Evolutionary conservation across 257 asterid species (phyloP).

Genomic region (Galeopsis tetrahit): DNA sequence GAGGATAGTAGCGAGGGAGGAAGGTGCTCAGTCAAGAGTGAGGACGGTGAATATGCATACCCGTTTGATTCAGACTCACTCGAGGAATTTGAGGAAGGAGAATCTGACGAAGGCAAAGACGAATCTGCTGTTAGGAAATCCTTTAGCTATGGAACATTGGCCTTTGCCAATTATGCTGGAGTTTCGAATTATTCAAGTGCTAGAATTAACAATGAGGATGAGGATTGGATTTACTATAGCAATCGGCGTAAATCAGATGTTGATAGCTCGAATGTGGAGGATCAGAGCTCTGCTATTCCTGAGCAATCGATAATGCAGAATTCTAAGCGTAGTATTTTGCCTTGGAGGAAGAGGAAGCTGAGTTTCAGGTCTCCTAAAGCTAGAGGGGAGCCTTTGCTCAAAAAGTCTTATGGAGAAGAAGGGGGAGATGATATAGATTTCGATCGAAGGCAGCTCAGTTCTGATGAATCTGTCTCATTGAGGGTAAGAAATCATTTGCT

Average conservation of each 20-base stretch:
- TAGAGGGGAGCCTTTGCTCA: slow-evolving; percentile 93
- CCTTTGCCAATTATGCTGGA: slow-evolving; percentile 78
- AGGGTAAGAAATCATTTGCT: slow-evolving; percentile 59
- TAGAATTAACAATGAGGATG: slow-evolving; percentile 55
- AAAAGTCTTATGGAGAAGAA: slow-evolving; percentile 88
- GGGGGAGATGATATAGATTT: slow-evolving; percentile 99
- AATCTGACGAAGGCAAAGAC: slow-evolving; percentile 72
- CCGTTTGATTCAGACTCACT: slow-evolving; percentile 78
- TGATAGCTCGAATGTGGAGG: slow-evolving; percentile 55
- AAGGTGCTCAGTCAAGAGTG: slow-evolving; percentile 78
- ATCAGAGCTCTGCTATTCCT: slow-evolving; percentile 38
- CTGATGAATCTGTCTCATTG: slow-evolving; percentile 70
- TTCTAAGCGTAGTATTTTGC: slow-evolving; percentile 81
- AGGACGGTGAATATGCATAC: slow-evolving; percentile 80
- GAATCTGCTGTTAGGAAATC: slow-evolving; percentile 73
- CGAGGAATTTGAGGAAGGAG: slow-evolving; percentile 76
- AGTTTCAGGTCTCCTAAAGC: slow-evolving; percentile 89
- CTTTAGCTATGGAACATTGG: slow-evolving; percentile 84
- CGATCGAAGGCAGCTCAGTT: slow-evolving; percentile 92
- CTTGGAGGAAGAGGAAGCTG: slow-evolving; percentile 93
- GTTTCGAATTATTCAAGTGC: slow-evolving; percentile 60
- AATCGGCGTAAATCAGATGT: slow-evolving; percentile 81
- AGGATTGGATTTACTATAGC: slow-evolving; percentile 92
- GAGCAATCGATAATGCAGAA: slow-evolving; percentile 55
- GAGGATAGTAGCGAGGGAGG: slow-evolving; percentile 83